Evolutionary conservation across 805 yeast genomes (phyloP), one percentile per base, ranked within the genome.

Genomic region (Millerozyma acaciae): DNA sequence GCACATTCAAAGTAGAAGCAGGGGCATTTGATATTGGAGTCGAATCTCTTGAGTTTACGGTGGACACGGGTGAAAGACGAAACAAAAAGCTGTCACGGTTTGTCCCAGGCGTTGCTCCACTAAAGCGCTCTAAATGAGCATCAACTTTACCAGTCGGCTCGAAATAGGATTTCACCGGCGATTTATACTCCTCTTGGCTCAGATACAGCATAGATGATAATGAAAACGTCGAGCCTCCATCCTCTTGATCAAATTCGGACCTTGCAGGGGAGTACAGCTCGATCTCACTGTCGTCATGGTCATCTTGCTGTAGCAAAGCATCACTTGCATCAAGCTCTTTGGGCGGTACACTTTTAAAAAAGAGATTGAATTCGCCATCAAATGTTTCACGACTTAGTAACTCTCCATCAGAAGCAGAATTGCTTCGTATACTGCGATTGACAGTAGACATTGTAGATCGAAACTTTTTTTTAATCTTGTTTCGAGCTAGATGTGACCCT

Each of bases 401-500:
- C 6, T 21, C 6, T 30, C n/a, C 16, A 12, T 30, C 26, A 16
- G 14, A 16, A 8, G 16, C 21, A 15, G 39, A 19, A 15, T 28
- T 34, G 16, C 35, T 24, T 19, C 37, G 19, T 5, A 36, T 21
- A 33, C 43, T 39, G 3, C 16, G 29, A 23, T 40, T 30, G 6
- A 39, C 35, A 2, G 38, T 26, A 4, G 33, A 18, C 14, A 34
- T 21, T 5, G 40, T 26, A 9, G 33, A 33, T 15, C 33, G 37
- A 21, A 47, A 32, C 21, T 36, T 42, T 15, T 33, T 29, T 30
- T 39, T 37, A n/a, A 43, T 41, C 18, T 35, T 35, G 13, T 33
- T 23, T 31, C 44, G 46, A 6, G 45, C 48, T 19, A 5, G 28
- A 15, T 18, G 27, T 10, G 40, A 25, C 29, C 45, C 32, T 20